A percentile compares a stretch with the other conserved stretches of the same genome.
These are phyloP conservation scores for Mariannaea sp. DNA, from an alignment of 2,329 filamentous ascomycete species.

Conservation along the genomic window DNA sequence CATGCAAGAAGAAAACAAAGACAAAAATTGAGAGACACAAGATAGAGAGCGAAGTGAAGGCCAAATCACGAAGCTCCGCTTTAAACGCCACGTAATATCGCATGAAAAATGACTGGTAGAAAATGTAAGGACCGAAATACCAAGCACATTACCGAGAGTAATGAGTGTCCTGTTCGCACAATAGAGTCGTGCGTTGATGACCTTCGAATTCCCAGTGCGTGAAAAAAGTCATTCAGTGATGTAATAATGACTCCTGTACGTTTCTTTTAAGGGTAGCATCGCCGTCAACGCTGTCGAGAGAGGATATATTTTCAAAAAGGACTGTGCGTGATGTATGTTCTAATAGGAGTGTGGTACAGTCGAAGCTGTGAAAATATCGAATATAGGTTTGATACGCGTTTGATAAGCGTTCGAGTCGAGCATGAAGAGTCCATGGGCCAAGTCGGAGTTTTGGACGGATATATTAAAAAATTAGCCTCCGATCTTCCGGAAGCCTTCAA, in stretches of 20 bases:
- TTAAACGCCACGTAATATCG: constrained; percentile 26
- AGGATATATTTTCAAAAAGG: constrained; percentile 4
- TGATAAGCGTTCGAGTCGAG: no score
- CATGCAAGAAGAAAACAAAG: constrained; percentile 13
- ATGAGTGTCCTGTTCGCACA: no score
- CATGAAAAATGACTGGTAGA: constrained; percentile 18
- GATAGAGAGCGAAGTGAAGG: constrained; percentile 16
- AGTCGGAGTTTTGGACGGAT: not conserved
- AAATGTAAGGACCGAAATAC: constrained; percentile 22
- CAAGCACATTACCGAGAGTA: constrained; percentile 26
- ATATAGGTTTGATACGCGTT: no score
- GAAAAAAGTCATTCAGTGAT: constrained; percentile 21
- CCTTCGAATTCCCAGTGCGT: no score
- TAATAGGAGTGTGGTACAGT: constrained; percentile 2
- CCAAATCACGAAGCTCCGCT: constrained; percentile 19
- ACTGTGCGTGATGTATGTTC: constrained; percentile 8
- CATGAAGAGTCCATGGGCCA: not conserved
- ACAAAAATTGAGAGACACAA: constrained; percentile 11
- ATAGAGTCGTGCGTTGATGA: no score
- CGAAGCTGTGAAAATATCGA: not conserved
- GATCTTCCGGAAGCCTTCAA: constrained; percentile 49
- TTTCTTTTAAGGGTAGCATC: constrained; percentile 18
- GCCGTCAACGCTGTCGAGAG: constrained; percentile 17
- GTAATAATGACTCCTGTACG: constrained; percentile 21
- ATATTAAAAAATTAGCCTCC: constrained; percentile 34